Evolutionary conservation across 1,284 basidiomycete species (phyloP).

Genomic region (Bjerkandera adusta): DNA sequence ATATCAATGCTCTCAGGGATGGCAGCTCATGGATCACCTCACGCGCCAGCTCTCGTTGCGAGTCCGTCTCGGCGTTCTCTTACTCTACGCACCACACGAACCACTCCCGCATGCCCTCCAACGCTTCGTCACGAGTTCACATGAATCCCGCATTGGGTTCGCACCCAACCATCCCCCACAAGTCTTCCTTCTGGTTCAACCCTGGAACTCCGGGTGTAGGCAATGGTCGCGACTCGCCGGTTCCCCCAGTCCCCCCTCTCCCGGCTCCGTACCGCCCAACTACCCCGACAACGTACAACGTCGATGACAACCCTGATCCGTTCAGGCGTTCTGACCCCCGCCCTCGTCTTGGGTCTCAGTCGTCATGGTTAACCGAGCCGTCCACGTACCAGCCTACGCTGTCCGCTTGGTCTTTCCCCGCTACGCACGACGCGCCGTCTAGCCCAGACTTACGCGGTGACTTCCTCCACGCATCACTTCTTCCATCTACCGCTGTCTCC

Average conservation of each 20-base stretch:
- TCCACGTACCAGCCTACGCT: constrained; percentile 48
- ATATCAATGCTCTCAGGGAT: constrained; percentile 65
- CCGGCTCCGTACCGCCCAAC: constrained; percentile 52
- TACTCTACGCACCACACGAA: constrained; percentile 62
- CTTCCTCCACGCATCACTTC: constrained; percentile 28
- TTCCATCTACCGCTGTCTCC: constrained; percentile 32
- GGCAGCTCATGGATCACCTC: constrained; percentile 77
- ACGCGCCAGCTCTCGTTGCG: constrained; percentile 49
- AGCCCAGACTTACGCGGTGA: constrained; percentile 40
- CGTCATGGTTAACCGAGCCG: constrained; percentile 68
- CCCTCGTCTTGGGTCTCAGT: constrained; percentile 58
- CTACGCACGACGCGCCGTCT: constrained; percentile 33
- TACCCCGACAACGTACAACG: constrained; percentile 37
- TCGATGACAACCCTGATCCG: constrained; percentile 54
- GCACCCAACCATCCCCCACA: constrained; percentile 48
- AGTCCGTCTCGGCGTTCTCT: constrained; percentile 65
- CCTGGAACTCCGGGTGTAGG: constrained; percentile 36
- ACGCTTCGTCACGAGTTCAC: constrained; percentile 34
- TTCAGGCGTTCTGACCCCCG: constrained; percentile 53
- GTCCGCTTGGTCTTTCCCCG: constrained; percentile 66
- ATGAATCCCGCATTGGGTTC: constrained; percentile 37
- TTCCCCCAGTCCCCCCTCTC: constrained; percentile 64
- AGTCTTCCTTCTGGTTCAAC: constrained; percentile 62
- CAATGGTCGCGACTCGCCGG: constrained; percentile 28
- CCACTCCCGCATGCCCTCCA: constrained; percentile 28